These are phyloP conservation scores for Hypoxylon trugodes DNA, from an alignment of 495 filamentous ascomycete species.

Conservation along the genomic window DNA sequence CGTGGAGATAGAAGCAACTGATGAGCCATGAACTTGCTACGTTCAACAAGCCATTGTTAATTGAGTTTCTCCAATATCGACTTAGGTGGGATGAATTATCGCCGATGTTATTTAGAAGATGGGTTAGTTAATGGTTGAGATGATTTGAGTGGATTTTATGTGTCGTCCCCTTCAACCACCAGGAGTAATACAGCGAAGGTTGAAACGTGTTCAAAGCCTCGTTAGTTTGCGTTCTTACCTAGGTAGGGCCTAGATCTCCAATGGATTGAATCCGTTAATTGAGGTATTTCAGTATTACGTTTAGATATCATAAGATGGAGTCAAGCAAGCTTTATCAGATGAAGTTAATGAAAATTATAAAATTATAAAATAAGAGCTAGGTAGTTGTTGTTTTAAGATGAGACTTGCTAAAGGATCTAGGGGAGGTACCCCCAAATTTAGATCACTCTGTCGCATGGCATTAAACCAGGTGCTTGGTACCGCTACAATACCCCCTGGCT, in stretches of 20 bases:
- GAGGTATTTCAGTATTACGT: neutral
- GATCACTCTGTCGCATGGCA: slow-evolving; percentile 22
- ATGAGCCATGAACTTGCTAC: slow-evolving; percentile 12
- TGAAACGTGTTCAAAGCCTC: slow-evolving; percentile 14
- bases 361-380: neutral
- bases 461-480: slow-evolving; percentile 16
- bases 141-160: neutral
- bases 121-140: neutral
- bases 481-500: neutral
- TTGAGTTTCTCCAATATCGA: neutral
- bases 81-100: neutral
- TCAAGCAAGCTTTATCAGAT: neutral
- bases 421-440: no score
- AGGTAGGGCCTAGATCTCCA: no score
- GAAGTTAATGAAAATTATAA: neutral
- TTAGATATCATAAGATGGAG: neutral
- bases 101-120: neutral
- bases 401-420: slow-evolving; percentile 27
- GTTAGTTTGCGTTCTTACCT: neutral
- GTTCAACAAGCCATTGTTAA: slow-evolving; percentile 2
- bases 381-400: neutral
- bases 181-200: neutral
- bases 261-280: neutral
- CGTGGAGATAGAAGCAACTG: slow-evolving; percentile 6
- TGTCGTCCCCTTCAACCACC: slow-evolving; percentile 4